Evolutionary conservation across 2,329 filamentous ascomycete species (phyloP).

Genomic region (Fusarium sp.): DNA sequence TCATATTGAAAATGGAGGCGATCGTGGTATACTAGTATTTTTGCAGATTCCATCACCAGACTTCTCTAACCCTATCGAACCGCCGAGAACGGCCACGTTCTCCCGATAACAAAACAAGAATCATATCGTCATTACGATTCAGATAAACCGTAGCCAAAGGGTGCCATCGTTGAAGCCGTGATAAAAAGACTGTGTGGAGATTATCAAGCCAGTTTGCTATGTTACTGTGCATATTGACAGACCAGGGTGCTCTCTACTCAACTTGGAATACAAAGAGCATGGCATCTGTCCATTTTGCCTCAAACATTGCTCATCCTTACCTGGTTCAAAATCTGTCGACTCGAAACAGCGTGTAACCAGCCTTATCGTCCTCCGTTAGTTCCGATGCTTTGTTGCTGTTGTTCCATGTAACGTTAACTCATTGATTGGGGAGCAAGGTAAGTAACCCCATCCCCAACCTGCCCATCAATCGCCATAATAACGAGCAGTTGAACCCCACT

Average conservation of each 20-base stretch:
- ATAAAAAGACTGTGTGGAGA: conserved; percentile 35
- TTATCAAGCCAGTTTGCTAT: conserved; percentile 11
- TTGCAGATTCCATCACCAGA: conserved; percentile 4
- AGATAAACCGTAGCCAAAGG: conserved; percentile 26
- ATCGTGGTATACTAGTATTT: conserved; percentile 40
- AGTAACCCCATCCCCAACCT: conserved; percentile 27
- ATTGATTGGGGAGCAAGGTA: conserved; percentile 5
- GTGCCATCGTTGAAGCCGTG: conserved; percentile 38
- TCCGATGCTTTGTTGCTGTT: conserved; percentile 22
- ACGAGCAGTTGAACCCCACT: conserved; percentile 23
- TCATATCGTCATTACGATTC: conserved; percentile 33
- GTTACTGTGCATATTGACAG: conserved; percentile 35
- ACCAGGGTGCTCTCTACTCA: conserved; percentile 21
- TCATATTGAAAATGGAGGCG: conserved; percentile 13
- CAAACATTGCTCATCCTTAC: conserved; percentile 39
- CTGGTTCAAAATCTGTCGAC: conserved; percentile 28
- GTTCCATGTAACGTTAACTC: conserved; percentile 50
- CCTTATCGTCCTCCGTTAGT: conserved; percentile 4
- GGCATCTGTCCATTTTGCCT: conserved; percentile 37
- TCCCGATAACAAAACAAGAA: conserved; percentile 27
- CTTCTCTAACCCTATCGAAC: conserved; percentile 30
- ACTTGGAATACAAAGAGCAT: conserved; percentile 37
- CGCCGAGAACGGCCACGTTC: conserved; percentile 40
- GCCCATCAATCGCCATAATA: conserved; percentile 22
- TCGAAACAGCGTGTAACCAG: conserved; percentile 39